Conservation (phyloP, 2,329 filamentous ascomycete genomes). For the Plenodomus tracheiphilus region DNA sequence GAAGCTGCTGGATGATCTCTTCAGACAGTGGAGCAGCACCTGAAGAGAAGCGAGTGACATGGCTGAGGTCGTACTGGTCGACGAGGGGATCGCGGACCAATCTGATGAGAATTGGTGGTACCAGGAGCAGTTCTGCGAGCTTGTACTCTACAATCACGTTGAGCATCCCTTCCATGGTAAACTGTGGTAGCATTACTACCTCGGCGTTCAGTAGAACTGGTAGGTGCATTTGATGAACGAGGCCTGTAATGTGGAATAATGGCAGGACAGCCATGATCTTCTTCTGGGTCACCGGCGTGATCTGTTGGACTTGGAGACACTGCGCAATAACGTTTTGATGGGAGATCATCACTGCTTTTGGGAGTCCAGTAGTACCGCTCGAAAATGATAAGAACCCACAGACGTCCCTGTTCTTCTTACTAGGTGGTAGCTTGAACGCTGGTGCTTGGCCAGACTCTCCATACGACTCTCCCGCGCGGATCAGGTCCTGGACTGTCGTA, state of each 20-base stretch:
- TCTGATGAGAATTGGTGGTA: conserved; percentile 64
- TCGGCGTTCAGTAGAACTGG: conserved; percentile 67
- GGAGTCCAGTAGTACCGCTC: conserved; percentile 43
- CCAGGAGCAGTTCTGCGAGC: conserved; percentile 55
- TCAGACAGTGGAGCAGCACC: conserved; percentile 64
- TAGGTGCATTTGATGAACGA: conserved; percentile 58
- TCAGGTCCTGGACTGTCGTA: conserved; percentile 52
- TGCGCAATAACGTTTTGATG: conserved; percentile 54
- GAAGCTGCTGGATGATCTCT: conserved; percentile 60
- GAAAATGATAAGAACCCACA: conserved; percentile 54
- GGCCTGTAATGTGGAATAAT: conserved; percentile 42
- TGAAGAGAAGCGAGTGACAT: conserved; percentile 60
- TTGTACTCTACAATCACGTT: conserved; percentile 50
- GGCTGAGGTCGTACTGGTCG: conserved; percentile 59
- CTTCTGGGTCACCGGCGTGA: conserved; percentile 47
- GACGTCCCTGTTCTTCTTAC: conserved; percentile 60
- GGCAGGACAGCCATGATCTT: conserved; percentile 41
- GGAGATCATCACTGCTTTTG: conserved; percentile 43
- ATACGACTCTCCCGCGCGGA: conserved; percentile 48
- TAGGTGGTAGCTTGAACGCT: conserved; percentile 54
- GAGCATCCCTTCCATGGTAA: conserved; percentile 60
- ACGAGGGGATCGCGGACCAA: conserved; percentile 61
- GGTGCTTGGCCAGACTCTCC: conserved; percentile 50
- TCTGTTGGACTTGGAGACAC: conserved; percentile 58
- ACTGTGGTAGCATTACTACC: conserved; percentile 66